Base-by-base conservation (phyloP, 805 yeast genomes). In the Peterozyma toletana region DNA sequence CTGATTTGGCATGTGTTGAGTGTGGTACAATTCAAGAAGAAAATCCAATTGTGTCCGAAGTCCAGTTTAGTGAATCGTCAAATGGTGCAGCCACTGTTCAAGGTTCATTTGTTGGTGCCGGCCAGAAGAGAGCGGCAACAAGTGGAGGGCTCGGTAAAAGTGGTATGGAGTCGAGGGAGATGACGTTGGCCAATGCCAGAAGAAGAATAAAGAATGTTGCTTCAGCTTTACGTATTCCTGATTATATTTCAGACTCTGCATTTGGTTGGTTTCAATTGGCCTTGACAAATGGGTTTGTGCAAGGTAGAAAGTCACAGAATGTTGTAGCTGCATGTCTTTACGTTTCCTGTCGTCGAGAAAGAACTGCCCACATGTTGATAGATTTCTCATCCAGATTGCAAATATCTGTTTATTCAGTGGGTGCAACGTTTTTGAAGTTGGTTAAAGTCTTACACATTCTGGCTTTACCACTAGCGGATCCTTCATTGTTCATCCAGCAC, bases 71-170 rank as follows among this genome's bases (percentile, higher is more conserved):
- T 37, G 99, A 95, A 57, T 75, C 90, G 2, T 74, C 95, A 15
- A 74, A 83, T 21, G 99, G 99, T 53, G 97, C 96, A 11, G 96
- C 99, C 33, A 79, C 86, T 41, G 96, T 93, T 1, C 96, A 91
- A 52, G 99, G 99, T 57, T 79, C 95, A 39, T 90, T 87, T 71
- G 83, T 93, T 33, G 87, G 88, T 37, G 84, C 88, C 0, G 96
- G 87, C 55, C 96, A 90, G 64, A 64, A 80, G 1, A 76, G 86
- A 59, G 93, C 87, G 0, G 67, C 76, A 9, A 77, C 78, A 50
- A 70, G 73, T 43, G 86, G 88, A 37, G 75, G 86, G 35, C 77
- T 80, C 1, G 71, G 82, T 39, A 87, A 83, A 27, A 77, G 73
- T 46, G 78, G 95, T 4, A 65, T 86, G 60, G 96, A 90, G 55